Evolutionary conservation across 805 yeast genomes (phyloP).

Genomic region (Metschnikowia noctiluminum): DNA sequence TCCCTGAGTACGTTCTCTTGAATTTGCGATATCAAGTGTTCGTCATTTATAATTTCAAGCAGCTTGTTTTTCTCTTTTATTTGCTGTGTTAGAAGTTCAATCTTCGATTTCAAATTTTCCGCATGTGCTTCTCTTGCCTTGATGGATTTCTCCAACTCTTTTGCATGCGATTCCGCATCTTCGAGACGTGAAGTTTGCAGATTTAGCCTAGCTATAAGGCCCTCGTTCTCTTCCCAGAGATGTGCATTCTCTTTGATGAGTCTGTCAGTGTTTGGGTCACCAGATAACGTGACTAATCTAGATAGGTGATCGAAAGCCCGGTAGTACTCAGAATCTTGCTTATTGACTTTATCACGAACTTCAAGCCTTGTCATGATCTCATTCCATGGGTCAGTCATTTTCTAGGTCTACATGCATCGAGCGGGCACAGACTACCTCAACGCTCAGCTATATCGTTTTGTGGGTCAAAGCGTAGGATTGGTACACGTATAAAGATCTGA

Average conservation of each 20-base stretch:
- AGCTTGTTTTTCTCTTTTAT: conserved; percentile 50
- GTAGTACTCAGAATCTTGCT: conserved; percentile 29
- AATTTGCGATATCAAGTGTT: conserved; percentile 55
- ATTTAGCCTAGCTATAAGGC: conserved; percentile 24
- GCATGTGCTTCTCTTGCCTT: conserved; percentile 9
- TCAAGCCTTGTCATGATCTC: conserved; percentile 25
- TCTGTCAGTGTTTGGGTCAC: conserved; percentile 7
- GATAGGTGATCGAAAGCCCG: conserved; percentile 33
- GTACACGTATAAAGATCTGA: too few species aligned
- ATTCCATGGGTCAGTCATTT: conserved; percentile 21
- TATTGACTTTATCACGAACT: conserved; percentile 32
- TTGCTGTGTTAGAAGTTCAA: conserved; percentile 26
- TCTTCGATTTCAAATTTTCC: conserved; percentile 11
- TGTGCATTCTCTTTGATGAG: conserved; percentile 19
- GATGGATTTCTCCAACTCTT: conserved; percentile 14
- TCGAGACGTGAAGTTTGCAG: conserved; percentile 26
- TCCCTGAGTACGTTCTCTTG: conserved; percentile 49
- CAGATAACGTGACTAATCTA: conserved; percentile 11
- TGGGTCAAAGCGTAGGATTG: too few species aligned
- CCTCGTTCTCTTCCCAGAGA: conserved; percentile 21
- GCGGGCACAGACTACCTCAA: too few species aligned
- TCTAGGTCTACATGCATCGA: too few species aligned
- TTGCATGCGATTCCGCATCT: conserved; percentile 18
- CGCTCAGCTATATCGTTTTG: too few species aligned
- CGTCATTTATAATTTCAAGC: conserved; percentile 63